These are phyloP conservation scores for Laetiporus sulphureus DNA, from an alignment of 1,284 basidiomycete genomes.

Conservation along the genomic window DNA sequence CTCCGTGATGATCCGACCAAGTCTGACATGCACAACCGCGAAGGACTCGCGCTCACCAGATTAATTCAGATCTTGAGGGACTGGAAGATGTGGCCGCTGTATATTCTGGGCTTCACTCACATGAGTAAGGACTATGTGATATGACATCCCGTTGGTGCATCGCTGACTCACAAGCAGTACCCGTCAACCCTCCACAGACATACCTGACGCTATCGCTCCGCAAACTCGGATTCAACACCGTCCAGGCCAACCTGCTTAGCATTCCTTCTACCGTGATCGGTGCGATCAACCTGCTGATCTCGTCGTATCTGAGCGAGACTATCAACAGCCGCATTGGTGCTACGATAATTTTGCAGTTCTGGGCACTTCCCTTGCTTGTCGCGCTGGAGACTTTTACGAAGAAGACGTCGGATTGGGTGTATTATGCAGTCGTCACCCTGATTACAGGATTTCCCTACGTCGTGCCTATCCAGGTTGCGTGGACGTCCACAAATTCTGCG, in stretches of 20 bases:
- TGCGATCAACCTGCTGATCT: slow-evolving; percentile 33
- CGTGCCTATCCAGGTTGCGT: slow-evolving; percentile 47
- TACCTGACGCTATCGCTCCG: slow-evolving; percentile 61
- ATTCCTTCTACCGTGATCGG: slow-evolving; percentile 42
- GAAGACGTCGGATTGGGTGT: slow-evolving; percentile 52
- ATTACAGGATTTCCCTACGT: slow-evolving; percentile 46
- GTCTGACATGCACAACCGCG: slow-evolving; percentile 75
- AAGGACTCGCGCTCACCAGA: slow-evolving; percentile 50
- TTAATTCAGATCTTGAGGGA: slow-evolving; percentile 53
- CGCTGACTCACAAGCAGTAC: slow-evolving; percentile 37
- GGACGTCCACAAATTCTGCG: slow-evolving; percentile 56
- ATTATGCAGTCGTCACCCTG: slow-evolving; percentile 48
- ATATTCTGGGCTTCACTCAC: slow-evolving; percentile 40
- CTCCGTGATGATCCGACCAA: slow-evolving; percentile 68
- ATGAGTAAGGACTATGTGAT: slow-evolving; percentile 20
- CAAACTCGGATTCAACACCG: slow-evolving; percentile 55
- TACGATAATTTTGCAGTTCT: slow-evolving; percentile 50
- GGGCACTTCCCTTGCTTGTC: slow-evolving; percentile 54
- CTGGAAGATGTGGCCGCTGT: slow-evolving; percentile 67
- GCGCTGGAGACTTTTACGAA: slow-evolving; percentile 48
- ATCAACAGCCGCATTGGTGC: slow-evolving; percentile 49
- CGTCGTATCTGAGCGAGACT: slow-evolving; percentile 47
- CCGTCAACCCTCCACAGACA: slow-evolving; percentile 38
- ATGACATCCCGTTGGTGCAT: background rate
- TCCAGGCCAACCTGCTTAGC: slow-evolving; percentile 53